These are phyloP conservation scores for Odonthalia washingtoniensis DNA, from an alignment of 31 red algal species.

Conservation along the genomic window DNA sequence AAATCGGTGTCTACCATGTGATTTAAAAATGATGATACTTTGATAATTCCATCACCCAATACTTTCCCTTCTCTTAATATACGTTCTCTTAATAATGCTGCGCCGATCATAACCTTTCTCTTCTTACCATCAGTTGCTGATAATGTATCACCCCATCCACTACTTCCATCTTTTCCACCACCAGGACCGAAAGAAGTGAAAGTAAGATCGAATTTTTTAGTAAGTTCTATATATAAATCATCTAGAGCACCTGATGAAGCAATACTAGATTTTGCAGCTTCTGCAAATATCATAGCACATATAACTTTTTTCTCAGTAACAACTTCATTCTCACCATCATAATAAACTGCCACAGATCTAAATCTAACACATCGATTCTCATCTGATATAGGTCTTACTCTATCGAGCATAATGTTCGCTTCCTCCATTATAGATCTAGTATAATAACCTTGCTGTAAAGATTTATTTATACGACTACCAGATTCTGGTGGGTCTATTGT, in stretches of 20 bases:
- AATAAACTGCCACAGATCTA: constrained; percentile 70
- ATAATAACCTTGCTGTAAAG: constrained; percentile 67
- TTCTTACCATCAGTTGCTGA: constrained; percentile 9
- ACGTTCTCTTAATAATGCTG: constrained; percentile 72
- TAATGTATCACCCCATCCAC: background rate
- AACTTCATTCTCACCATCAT: constrained; percentile 89
- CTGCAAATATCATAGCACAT: constrained; percentile 56
- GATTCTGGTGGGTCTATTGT: constrained; percentile 75
- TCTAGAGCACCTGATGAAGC: constrained; percentile 76
- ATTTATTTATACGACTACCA: constrained; percentile 59
- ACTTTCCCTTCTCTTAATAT: constrained; percentile 84
- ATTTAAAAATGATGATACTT: constrained; percentile 93
- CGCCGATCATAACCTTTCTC: constrained; percentile 57
- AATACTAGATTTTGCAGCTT: constrained; percentile 41
- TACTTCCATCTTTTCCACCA: background rate
- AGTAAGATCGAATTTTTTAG: constrained; percentile 46
- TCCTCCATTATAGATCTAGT: constrained; percentile 58
- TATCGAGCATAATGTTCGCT: constrained; percentile 67
- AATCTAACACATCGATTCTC: constrained; percentile 74
- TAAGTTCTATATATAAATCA: constrained; percentile 71
- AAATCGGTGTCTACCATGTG: constrained; percentile 90
- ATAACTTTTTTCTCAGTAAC: constrained; percentile 16
- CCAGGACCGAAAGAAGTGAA: constrained; percentile 30
- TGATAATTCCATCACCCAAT: constrained; percentile 80
- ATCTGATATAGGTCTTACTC: constrained; percentile 80